Conservation (phyloP, 805 yeast species). For the Starmerella kuoi region DNA sequence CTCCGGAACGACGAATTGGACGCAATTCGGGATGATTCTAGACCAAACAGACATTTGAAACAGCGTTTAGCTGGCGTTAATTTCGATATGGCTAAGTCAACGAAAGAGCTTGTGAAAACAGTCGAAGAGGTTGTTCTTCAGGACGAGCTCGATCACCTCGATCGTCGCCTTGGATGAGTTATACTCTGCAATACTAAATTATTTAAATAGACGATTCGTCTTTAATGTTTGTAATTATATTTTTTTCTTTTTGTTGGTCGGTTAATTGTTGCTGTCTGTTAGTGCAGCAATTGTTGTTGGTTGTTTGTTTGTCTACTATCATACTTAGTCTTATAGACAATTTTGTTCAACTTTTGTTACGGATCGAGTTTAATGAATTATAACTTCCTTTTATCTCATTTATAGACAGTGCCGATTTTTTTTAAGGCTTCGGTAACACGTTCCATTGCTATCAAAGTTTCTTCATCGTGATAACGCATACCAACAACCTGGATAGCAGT, state of each 20-base stretch:
- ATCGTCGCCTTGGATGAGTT: slow-evolving; percentile 35
- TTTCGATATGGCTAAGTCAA: slow-evolving; percentile 90
- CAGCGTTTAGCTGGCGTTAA: slow-evolving; percentile 93
- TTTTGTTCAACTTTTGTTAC: neutral
- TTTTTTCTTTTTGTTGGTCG: neutral
- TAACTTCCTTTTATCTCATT: too few relatives aligned
- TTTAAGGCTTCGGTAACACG: slow-evolving; percentile 29
- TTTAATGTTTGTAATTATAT: neutral
- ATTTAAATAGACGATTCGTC: neutral
- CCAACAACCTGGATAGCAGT: slow-evolving; percentile 56
- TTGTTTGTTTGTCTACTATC: too few relatives aligned
- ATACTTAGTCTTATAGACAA: neutral
- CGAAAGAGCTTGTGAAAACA: slow-evolving; percentile 88
- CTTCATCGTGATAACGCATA: slow-evolving; percentile 44
- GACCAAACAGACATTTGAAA: slow-evolving; percentile 70
- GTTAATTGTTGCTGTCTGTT: too few relatives aligned
- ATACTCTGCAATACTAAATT: too few relatives aligned
- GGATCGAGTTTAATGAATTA: too few relatives aligned
- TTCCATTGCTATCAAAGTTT: slow-evolving; percentile 39
- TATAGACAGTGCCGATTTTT: slow-evolving; percentile 1
- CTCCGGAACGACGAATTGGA: slow-evolving; percentile 39
- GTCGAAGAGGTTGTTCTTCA: slow-evolving; percentile 88
- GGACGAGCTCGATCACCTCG: slow-evolving; percentile 72
- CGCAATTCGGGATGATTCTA: slow-evolving; percentile 31
- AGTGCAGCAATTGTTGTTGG: too few relatives aligned